These are phyloP conservation scores for Phytophthora megakarya DNA, from an alignment of 352 stramenopile genomes.

Conservation along the genomic window DNA sequence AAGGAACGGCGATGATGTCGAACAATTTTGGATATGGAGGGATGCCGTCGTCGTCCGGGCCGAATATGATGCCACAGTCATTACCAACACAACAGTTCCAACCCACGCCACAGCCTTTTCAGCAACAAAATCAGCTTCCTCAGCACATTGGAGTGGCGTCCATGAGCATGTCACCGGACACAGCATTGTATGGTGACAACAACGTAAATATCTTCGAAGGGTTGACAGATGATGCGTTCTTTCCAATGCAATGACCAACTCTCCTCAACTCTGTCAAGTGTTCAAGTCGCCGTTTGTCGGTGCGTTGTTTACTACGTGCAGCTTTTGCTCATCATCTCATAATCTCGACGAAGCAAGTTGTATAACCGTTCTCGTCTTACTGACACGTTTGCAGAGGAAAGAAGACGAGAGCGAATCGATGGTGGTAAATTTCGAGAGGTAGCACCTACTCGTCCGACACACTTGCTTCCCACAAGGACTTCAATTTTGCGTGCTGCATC, in stretches of 20 bases:
- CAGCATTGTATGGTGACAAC: constrained; percentile 52
- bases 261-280: constrained; percentile 23
- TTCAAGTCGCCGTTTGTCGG: constrained; percentile 34
- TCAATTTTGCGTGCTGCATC: constrained; percentile 75
- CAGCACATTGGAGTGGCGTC: constrained; percentile 25
- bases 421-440: constrained; percentile 54
- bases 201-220: constrained; percentile 78
- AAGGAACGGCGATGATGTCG: constrained; percentile 37
- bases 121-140: constrained; percentile 33
- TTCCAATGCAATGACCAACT: constrained; percentile 67
- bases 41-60: constrained; percentile 29
- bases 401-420: constrained; percentile 54
- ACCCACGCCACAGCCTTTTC: constrained; percentile 30
- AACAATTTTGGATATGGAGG: constrained; percentile 55
- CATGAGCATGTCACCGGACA: constrained; percentile 32
- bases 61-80: constrained; percentile 37
- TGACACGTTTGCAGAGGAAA: constrained; percentile 45
- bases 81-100: constrained; percentile 36
- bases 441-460: constrained; percentile 52
- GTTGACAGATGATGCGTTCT: constrained; percentile 73
- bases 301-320: constrained; percentile 36
- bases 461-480: constrained; percentile 65
- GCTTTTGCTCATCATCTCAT: constrained; percentile 39
- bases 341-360: constrained; percentile 52
- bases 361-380: constrained; percentile 64